A percentile compares a stretch with the other conserved stretches of the same genome.
phyloP scores from a whole-genome alignment of 768 basidiomycete genomes.

The Mrakia blollopis region DNA sequence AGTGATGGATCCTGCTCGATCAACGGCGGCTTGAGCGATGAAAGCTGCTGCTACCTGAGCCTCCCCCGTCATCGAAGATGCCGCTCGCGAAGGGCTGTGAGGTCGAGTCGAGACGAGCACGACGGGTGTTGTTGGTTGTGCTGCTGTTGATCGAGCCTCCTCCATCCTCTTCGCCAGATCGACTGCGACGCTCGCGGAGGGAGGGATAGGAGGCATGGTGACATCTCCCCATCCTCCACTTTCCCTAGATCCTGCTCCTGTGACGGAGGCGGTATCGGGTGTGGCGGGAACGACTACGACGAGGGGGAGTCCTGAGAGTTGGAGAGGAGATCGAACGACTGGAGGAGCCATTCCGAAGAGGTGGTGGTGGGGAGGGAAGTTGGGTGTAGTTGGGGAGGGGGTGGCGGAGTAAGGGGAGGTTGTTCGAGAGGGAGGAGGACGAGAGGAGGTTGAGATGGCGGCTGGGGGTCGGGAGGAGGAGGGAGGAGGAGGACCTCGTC shows the following conservation, averaged over 20 bases:
- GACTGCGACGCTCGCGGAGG: neutral
- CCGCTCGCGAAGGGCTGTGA: neutral
- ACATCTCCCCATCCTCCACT: slow-evolving; percentile 10
- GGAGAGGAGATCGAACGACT: neutral
- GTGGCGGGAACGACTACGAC: slow-evolving; percentile 21
- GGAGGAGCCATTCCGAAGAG: slow-evolving; percentile 8
- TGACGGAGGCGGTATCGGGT: neutral
- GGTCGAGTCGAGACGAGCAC: slow-evolving; percentile 4
- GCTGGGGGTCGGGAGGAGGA: slow-evolving; percentile 4
- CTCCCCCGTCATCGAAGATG: neutral
- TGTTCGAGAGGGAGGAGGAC: neutral
- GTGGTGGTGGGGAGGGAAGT: neutral
- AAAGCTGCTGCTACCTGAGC: neutral
- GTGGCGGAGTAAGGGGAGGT: slow-evolving; percentile 2
- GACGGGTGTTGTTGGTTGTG: too few relatives aligned
- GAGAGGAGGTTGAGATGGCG: neutral
- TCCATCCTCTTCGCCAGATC: slow-evolving; percentile 11
- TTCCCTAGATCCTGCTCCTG: neutral
- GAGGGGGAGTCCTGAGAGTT: slow-evolving; percentile 12
- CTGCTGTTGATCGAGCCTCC: neutral
- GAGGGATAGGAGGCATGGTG: neutral
- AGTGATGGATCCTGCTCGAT: neutral
- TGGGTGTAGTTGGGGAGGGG: neutral
- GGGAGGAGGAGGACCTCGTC: slow-evolving; percentile 1
- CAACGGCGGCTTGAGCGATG: neutral